phyloP scores from a whole-genome alignment of 2,329 filamentous ascomycete genomes.

The Aspergillus ustus region DNA sequence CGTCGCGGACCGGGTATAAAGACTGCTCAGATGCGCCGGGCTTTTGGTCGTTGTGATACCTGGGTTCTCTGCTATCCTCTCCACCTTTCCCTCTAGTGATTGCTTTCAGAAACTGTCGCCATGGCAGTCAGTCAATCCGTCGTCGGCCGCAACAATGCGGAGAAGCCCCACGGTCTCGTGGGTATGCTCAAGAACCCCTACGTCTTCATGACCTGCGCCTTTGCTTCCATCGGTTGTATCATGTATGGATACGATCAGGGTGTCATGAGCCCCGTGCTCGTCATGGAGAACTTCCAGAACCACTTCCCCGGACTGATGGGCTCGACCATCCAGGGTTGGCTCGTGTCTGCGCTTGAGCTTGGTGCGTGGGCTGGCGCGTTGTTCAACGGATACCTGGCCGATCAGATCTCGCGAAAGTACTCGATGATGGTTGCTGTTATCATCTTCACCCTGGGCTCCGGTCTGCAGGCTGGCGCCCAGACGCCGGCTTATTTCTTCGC shows the following conservation, averaged over 20 bases:
- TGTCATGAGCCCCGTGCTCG: constrained; percentile 49
- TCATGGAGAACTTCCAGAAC: constrained; percentile 44
- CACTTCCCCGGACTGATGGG: constrained; percentile 39
- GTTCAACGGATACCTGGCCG: constrained; percentile 36
- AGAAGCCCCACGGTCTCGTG: constrained; percentile 43
- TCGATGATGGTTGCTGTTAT: constrained; percentile 40
- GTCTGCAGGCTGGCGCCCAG: constrained; percentile 34
- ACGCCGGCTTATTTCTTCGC: constrained; percentile 34
- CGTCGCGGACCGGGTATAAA: too few species aligned
- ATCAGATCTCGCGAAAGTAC: constrained; percentile 37
- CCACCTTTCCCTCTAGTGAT: not conserved
- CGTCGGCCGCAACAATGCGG: constrained; percentile 44
- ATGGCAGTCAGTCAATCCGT: constrained; percentile 42
- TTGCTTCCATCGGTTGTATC: constrained; percentile 40
- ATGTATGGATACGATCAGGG: constrained; percentile 24
- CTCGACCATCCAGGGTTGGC: constrained; percentile 39
- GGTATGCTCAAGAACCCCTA: constrained; percentile 49
- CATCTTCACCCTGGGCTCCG: constrained; percentile 39
- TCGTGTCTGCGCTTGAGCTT: constrained; percentile 40
- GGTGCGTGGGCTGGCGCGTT: constrained; percentile 40
- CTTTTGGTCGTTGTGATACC: not conserved
- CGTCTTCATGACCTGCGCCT: constrained; percentile 44
- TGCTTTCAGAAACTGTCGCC: not conserved
- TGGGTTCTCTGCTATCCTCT: not conserved
- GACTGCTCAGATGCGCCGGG: too few species aligned